Percentiles rank a stretch among this genome's conserved stretches.
These are phyloP conservation scores for Chernovozyma sophiae-reginae DNA, from an alignment of 1,139 yeast genomes.

Conservation along the genomic window DNA sequence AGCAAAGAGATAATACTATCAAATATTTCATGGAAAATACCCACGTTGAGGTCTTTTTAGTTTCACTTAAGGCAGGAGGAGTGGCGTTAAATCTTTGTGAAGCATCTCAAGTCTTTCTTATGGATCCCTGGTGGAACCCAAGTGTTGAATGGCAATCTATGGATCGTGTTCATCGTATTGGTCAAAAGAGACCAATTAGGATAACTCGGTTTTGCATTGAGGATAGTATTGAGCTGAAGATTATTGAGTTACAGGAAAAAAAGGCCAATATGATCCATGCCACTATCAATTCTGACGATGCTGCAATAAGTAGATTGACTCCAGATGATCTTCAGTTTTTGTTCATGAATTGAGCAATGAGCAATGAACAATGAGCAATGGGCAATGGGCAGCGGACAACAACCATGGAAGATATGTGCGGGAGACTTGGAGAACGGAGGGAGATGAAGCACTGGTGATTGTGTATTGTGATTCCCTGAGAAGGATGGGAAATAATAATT, in stretches of 20 bases:
- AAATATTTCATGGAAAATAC: conserved; percentile 89
- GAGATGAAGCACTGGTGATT: too few species aligned
- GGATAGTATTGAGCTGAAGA: conserved; percentile 94
- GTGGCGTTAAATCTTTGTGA: conserved; percentile 94
- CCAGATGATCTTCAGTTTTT: conserved; percentile 93
- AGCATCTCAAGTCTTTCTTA: conserved; percentile 89
- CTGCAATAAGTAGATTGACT: conserved; percentile 80
- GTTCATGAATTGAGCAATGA: conserved; percentile 59
- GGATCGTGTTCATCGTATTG: conserved; percentile 96
- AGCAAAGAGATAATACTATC: conserved; percentile 88
- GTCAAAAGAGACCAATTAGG: conserved; percentile 92
- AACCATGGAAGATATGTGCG: too few species aligned
- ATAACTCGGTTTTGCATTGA: conserved; percentile 91
- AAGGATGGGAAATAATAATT: too few species aligned
- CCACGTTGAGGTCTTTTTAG: conserved; percentile 86
- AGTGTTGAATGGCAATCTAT: conserved; percentile 98
- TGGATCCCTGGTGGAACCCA: conserved; percentile 99
- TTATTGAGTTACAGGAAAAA: conserved; percentile 91
- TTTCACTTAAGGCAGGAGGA: conserved; percentile 96
- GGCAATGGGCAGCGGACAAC: too few species aligned
- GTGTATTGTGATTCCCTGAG: too few species aligned
- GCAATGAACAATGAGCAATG: too few species aligned
- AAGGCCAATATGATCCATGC: conserved; percentile 98
- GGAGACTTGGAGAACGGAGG: too few species aligned
- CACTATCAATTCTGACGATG: conserved; percentile 86